phyloP scores from a whole-genome alignment of 768 basidiomycete genomes.

The Lactarius quietus region DNA sequence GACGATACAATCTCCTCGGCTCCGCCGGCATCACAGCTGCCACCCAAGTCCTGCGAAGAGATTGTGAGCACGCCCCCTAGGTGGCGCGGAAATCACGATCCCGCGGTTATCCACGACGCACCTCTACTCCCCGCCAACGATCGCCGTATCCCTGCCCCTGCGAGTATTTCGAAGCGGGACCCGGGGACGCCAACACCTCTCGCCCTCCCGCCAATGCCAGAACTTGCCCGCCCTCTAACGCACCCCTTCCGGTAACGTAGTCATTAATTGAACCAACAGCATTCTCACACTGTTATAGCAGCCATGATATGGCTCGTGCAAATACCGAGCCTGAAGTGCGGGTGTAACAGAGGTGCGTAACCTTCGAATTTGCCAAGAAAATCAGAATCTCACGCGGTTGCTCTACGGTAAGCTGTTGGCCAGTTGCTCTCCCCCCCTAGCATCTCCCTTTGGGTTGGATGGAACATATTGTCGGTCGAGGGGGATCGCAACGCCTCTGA shows the following conservation, averaged over 20 bases:
- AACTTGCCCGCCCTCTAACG: neutral
- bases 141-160: constrained; percentile 15
- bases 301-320: neutral
- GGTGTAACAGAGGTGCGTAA: neutral
- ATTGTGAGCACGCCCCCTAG: constrained; percentile 19
- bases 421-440: no score
- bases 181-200: constrained; percentile 25
- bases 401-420: neutral
- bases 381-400: no score
- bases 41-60: neutral
- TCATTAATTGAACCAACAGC: neutral
- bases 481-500: no score
- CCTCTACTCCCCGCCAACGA: constrained; percentile 25
- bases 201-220: neutral
- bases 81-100: constrained; percentile 27
- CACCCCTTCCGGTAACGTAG: constrained; percentile 10
- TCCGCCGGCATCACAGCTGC: no score
- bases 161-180: constrained; percentile 24
- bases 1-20: neutral
- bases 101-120: constrained; percentile 17
- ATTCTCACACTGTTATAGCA: neutral
- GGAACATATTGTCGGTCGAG: no score
- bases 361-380: neutral
- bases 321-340: neutral
- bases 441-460: no score